These are phyloP conservation scores for Boletus coccyginus DNA, from an alignment of 768 basidiomycete species.

Conservation along the genomic window DNA sequence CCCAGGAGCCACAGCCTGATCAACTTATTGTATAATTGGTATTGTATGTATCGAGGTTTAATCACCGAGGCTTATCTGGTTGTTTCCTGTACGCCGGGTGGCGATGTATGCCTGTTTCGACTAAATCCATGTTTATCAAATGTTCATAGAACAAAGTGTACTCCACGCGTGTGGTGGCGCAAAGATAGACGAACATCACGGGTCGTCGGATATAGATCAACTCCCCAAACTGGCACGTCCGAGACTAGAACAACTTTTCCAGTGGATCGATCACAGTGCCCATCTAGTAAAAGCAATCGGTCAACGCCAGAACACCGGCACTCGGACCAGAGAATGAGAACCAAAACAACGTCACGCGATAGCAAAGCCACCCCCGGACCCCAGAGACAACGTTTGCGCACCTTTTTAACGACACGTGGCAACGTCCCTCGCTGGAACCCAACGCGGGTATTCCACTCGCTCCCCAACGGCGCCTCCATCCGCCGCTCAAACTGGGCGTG, in stretches of 20 bases:
- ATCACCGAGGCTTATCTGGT: conserved; percentile 11
- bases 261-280: conserved; percentile 69
- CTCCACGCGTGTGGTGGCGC: background rate
- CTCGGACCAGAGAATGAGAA: too few relatives aligned
- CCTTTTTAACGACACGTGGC: conserved; percentile 87
- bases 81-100: conserved; percentile 6
- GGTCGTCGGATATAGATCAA: conserved; percentile 2
- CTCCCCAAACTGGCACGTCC: background rate
- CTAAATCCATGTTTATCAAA: too few relatives aligned
- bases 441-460: conserved; percentile 91
- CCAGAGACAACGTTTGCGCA: conserved; percentile 19
- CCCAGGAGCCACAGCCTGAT: background rate
- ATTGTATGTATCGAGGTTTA: conserved; percentile 10
- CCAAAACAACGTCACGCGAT: background rate
- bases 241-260: conserved; percentile 44
- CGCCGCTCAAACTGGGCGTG: conserved; percentile 88
- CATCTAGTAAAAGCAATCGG: conserved; percentile 43
- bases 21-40: background rate
- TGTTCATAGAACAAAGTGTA: background rate
- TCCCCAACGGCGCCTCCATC: conserved; percentile 78
- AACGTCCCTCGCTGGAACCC: conserved; percentile 82
- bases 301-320: background rate
- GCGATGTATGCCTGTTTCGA: background rate
- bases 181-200: background rate
- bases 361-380: background rate